Evolutionary conservation across 2,329 filamentous ascomycete species (phyloP).

Genomic region (Apiospora arundinis): DNA sequence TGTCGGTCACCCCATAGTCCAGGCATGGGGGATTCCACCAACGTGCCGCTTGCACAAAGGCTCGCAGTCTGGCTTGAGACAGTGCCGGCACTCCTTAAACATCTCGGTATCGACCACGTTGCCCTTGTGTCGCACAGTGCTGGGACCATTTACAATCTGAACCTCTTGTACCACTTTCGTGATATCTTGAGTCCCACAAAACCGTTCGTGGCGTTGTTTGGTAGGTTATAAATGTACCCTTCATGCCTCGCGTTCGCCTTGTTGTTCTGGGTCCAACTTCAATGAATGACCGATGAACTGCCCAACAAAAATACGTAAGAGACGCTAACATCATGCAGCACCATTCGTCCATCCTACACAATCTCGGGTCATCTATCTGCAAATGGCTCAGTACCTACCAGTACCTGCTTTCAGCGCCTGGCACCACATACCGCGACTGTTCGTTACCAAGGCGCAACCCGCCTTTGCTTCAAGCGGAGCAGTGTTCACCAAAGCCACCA

Average conservation of each 20-base stretch:
- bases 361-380: background rate
- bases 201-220: constrained; percentile 29
- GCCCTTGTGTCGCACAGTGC: constrained; percentile 32
- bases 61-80: constrained; percentile 39
- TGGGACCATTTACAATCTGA: constrained; percentile 33
- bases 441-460: constrained; percentile 4
- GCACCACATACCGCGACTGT: constrained; percentile 9
- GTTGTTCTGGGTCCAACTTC: background rate
- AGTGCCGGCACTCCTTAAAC: constrained; percentile 40
- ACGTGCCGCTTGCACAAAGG: constrained; percentile 30
- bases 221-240: background rate
- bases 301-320: background rate
- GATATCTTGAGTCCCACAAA: constrained; percentile 32
- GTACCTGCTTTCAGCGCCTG: background rate
- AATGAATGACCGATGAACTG: background rate
- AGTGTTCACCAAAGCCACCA: background rate
- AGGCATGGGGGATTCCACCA: constrained; percentile 43
- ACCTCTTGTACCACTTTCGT: constrained; percentile 32
- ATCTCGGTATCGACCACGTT: constrained; percentile 40
- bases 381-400: constrained; percentile 3
- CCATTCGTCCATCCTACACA: constrained; percentile 1
- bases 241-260: background rate
- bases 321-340: background rate
- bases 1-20: constrained; percentile 29
- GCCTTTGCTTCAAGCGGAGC: constrained; percentile 15